These are phyloP conservation scores for Sclerotinia borealis DNA, from an alignment of 2,329 filamentous ascomycete species.

Conservation along the genomic window DNA sequence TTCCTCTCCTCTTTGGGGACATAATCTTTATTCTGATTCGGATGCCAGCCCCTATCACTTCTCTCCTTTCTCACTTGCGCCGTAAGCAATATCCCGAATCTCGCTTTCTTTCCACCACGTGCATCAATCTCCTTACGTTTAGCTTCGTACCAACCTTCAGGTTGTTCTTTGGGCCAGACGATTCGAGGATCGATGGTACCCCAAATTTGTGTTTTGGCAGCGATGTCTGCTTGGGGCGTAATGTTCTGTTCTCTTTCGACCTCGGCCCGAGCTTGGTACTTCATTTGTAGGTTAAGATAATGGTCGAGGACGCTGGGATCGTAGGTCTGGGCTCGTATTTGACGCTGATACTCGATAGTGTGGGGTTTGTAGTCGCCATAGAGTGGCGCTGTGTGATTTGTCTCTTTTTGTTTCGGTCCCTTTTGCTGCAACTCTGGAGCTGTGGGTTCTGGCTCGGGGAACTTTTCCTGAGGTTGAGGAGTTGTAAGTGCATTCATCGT, in stretches of 20 bases:
- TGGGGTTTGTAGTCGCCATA: constrained; percentile 9
- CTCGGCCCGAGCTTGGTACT: constrained; percentile 2
- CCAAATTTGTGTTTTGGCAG: constrained; percentile 35
- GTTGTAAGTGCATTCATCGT: not conserved
- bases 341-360: constrained; percentile 10
- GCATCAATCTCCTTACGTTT: constrained; percentile 46
- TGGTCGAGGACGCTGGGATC: constrained; percentile 14
- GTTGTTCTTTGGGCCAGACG: constrained; percentile 40
- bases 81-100: constrained; percentile 37
- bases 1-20: not conserved
- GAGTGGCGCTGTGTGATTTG: not conserved
- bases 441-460: not conserved
- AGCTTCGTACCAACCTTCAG: constrained; percentile 40
- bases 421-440: not conserved
- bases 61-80: constrained; percentile 19
- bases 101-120: constrained; percentile 45
- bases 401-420: not conserved
- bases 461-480: not conserved
- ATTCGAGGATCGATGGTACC: constrained; percentile 46
- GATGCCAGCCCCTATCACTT: constrained; percentile 20
- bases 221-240: not conserved
- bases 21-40: constrained; percentile 20
- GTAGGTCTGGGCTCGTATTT: constrained; percentile 1
- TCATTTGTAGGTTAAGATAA: constrained; percentile 1
- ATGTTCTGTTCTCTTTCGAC: constrained; percentile 11